Conservation (phyloP, 352 stramenopile species). For the Globisporangium camurandrum region DNA sequence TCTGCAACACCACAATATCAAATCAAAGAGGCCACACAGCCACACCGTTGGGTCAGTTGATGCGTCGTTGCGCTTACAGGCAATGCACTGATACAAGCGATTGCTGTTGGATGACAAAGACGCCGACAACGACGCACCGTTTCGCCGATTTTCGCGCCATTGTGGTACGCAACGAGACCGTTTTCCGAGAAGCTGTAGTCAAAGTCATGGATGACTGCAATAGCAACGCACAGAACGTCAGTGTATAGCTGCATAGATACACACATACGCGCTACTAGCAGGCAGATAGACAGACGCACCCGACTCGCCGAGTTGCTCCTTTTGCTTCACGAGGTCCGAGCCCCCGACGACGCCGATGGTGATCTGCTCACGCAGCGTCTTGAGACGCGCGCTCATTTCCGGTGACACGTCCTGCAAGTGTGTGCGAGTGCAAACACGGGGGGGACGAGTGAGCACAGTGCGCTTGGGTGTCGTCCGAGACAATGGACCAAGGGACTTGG, state of each 20-base stretch:
- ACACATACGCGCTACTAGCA: not conserved
- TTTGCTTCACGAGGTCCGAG: slow-evolving; percentile 98
- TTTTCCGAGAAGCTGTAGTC: slow-evolving; percentile 99
- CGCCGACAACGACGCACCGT: slow-evolving; percentile 33
- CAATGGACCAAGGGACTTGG: not conserved
- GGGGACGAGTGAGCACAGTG: too few relatives aligned
- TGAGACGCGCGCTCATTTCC: slow-evolving; percentile 93
- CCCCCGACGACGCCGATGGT: slow-evolving; percentile 97
- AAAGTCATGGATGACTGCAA: slow-evolving; percentile 89
- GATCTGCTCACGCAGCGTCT: slow-evolving; percentile 89
- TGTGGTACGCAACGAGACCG: slow-evolving; percentile 96
- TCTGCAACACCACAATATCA: slow-evolving; percentile 28
- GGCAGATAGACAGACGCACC: slow-evolving; percentile 27
- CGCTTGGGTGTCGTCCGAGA: too few relatives aligned
- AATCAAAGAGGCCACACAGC: not conserved
- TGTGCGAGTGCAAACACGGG: too few relatives aligned
- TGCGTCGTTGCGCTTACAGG: not conserved
- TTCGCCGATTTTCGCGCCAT: slow-evolving; percentile 88
- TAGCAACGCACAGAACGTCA: not conserved
- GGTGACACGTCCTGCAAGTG: slow-evolving; percentile 78
- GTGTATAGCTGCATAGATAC: too few relatives aligned
- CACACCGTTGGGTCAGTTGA: not conserved
- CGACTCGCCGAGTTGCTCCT: slow-evolving; percentile 96
- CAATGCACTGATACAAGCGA: not conserved
- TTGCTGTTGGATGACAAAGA: too few relatives aligned